These are phyloP conservation scores for Blastosporella zonata DNA, from an alignment of 1,284 basidiomycete species.

Conservation along the genomic window DNA sequence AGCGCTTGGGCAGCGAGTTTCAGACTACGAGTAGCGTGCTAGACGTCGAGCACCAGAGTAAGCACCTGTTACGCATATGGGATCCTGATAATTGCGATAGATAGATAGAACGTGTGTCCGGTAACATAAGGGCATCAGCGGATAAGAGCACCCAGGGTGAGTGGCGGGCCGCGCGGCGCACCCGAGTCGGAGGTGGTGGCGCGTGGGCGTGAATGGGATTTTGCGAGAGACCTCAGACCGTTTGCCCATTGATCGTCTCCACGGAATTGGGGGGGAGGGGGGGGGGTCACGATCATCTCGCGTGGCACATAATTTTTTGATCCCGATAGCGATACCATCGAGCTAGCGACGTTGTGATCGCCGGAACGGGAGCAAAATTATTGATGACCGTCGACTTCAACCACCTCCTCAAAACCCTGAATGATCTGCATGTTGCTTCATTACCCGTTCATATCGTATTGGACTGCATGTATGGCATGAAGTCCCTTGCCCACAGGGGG, in stretches of 20 bases:
- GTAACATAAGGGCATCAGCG: not conserved
- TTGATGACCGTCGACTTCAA: not conserved
- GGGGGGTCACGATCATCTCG: not conserved
- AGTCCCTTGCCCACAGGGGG: not conserved
- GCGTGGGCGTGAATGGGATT: not conserved
- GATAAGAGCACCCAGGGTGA: not conserved
- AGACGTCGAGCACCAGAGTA: too few species aligned
- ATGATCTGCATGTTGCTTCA: not conserved
- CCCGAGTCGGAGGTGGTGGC: conserved; percentile 2
- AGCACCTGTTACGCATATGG: not conserved
- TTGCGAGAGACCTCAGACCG: not conserved
- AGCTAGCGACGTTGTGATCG: conserved; percentile 3
- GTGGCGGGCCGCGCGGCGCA: not conserved
- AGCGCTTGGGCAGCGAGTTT: too few species aligned
- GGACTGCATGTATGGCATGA: not conserved
- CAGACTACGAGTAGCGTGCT: too few species aligned
- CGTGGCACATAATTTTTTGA: not conserved
- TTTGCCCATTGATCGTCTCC: not conserved
- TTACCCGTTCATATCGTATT: not conserved
- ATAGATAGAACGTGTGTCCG: not conserved
- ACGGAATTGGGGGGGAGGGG: not conserved
- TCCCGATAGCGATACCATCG: not conserved
- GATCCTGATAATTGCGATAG: not conserved
- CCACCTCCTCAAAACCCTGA: not conserved
- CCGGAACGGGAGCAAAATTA: conserved; percentile 7